Conservation (phyloP, 1,284 basidiomycete genomes). For the Coniferiporia weirii region DNA sequence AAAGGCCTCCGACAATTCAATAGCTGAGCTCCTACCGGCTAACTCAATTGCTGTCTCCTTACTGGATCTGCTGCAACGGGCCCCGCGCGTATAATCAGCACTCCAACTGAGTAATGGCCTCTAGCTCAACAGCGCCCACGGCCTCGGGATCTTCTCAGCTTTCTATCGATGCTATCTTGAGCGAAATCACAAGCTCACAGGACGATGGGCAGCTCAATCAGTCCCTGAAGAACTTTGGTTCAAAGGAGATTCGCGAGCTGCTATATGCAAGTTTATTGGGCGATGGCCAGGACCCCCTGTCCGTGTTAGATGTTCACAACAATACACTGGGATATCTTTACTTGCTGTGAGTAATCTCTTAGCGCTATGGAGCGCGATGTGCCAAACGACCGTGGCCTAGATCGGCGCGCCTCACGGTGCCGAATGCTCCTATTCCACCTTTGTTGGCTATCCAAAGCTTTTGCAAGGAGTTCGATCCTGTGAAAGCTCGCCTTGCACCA, state of each 20-base stretch:
- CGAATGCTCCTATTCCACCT: conserved; percentile 28
- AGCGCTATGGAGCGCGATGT: not conserved
- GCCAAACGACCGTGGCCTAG: conserved; percentile 28
- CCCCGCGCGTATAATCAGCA: not conserved
- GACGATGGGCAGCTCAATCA: conserved; percentile 8
- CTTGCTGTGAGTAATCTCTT: conserved; percentile 52
- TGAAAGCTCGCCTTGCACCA: conserved; percentile 56
- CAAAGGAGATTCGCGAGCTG: conserved; percentile 14
- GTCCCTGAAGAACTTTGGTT: not conserved
- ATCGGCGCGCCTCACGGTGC: conserved; percentile 40
- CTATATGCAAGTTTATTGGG: conserved; percentile 15
- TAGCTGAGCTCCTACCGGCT: not conserved
- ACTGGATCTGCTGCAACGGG: not conserved
- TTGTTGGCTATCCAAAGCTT: conserved; percentile 48
- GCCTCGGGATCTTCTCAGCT: conserved; percentile 1
- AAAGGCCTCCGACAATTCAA: not conserved
- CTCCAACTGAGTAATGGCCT: not conserved
- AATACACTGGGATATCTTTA: conserved; percentile 64
- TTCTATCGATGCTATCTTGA: conserved; percentile 13
- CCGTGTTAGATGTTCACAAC: conserved; percentile 44
- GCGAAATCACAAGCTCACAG: conserved; percentile 16
- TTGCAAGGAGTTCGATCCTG: conserved; percentile 50
- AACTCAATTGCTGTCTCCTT: not conserved
- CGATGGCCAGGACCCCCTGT: conserved; percentile 45
- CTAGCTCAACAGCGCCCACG: not conserved